These are phyloP conservation scores for Suhomyces xylopsoci DNA, from an alignment of 805 yeast species.

Conservation along the genomic window DNA sequence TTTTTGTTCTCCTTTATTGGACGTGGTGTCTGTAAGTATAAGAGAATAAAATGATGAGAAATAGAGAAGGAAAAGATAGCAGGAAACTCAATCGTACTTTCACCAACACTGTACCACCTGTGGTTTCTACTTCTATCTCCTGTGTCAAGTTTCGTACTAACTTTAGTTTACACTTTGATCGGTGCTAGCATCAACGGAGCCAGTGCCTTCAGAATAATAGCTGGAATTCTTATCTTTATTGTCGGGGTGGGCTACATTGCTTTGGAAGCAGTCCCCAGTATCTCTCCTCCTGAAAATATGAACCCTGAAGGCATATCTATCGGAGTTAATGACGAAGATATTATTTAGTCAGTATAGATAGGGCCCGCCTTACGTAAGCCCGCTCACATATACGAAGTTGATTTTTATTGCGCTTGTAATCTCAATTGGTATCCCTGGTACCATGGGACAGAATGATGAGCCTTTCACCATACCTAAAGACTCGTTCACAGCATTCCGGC, in stretches of 20 bases:
- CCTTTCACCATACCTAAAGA: conserved; percentile 38
- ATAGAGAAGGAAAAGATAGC: background rate
- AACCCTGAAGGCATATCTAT: conserved; percentile 43
- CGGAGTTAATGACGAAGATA: conserved; percentile 40
- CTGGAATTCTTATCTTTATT: conserved; percentile 56
- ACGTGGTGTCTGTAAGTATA: conserved; percentile 60
- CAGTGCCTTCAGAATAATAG: conserved; percentile 52
- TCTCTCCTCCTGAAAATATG: conserved; percentile 83
- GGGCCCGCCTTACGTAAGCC: background rate
- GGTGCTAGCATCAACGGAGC: conserved; percentile 45
- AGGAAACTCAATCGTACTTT: background rate
- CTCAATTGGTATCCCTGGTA: background rate
- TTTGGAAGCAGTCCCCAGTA: conserved; percentile 69
- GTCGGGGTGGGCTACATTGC: conserved; percentile 59
- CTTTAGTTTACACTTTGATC: conserved; percentile 35
- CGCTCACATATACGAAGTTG: background rate
- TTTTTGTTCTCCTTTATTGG: conserved; percentile 72
- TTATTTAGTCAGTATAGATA: conserved; percentile 18
- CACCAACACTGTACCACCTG: background rate
- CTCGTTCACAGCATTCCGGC: conserved; percentile 61
- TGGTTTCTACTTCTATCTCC: too few relatives aligned
- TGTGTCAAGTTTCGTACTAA: conserved; percentile 15
- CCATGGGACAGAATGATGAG: background rate
- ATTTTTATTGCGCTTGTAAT: background rate
- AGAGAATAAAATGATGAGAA: background rate